phyloP scores from a whole-genome alignment of 1,284 basidiomycete species.

The Cryptococcus deneoformans region DNA sequence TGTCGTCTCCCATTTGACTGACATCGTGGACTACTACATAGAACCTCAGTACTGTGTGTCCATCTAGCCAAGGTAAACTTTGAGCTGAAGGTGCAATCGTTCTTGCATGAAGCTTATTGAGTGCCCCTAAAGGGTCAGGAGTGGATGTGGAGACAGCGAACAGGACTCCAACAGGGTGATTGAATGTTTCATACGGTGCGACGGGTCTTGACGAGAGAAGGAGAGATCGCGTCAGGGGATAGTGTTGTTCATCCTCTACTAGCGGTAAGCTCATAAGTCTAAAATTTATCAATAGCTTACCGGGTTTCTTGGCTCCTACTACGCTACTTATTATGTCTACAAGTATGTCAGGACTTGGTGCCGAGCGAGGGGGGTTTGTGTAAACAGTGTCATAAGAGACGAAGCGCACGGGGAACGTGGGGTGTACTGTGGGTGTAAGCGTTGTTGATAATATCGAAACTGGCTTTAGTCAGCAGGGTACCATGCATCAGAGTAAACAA shows the following conservation, averaged over 20 bases:
- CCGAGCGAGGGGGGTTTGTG: conserved; percentile 24
- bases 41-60: conserved; percentile 39
- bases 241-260: conserved; percentile 43
- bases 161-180: conserved; percentile 47
- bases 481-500: neutral
- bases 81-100: conserved; percentile 27
- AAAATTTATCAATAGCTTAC: conserved; percentile 12
- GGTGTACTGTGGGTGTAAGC: conserved; percentile 46
- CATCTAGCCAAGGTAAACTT: conserved; percentile 44
- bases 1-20: conserved; percentile 31
- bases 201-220: conserved; percentile 44
- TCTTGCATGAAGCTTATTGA: conserved; percentile 36
- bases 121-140: conserved; percentile 38
- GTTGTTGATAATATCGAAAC: conserved; percentile 47
- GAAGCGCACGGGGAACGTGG: conserved; percentile 47
- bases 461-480: conserved; percentile 9
- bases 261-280: neutral
- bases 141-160: conserved; percentile 45
- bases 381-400: conserved; percentile 42
- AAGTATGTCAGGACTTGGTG: conserved; percentile 43
- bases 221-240: conserved; percentile 44
- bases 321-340: conserved; percentile 43
- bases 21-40: conserved; percentile 50
- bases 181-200: conserved; percentile 48
- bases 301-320: conserved; percentile 28